phyloP scores from a whole-genome alignment of 495 filamentous ascomycete species.

The Neurospora sp. region DNA sequence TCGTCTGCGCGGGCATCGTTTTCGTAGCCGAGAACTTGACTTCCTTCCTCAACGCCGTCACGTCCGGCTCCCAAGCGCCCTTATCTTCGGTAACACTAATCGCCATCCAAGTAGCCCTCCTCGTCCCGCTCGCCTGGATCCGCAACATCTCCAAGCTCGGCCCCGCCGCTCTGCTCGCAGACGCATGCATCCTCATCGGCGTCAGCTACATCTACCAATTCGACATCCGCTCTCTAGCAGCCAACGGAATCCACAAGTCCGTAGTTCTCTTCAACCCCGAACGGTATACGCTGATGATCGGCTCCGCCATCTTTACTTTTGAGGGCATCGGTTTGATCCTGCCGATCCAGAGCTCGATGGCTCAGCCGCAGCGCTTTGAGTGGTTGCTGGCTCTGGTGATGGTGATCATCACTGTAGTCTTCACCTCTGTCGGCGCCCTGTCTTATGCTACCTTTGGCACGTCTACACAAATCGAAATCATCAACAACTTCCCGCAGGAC shows the following conservation, averaged over 20 bases:
- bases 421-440: constrained; percentile 51
- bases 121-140: constrained; percentile 51
- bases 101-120: constrained; percentile 41
- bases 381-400: constrained; percentile 48
- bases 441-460: constrained; percentile 56
- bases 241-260: constrained; percentile 34
- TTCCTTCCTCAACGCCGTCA: constrained; percentile 47
- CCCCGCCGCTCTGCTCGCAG: constrained; percentile 48
- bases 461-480: constrained; percentile 49
- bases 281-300: constrained; percentile 51
- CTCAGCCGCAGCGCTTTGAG: constrained; percentile 47
- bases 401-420: constrained; percentile 52
- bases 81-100: constrained; percentile 41
- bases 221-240: constrained; percentile 41
- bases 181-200: constrained; percentile 53
- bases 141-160: constrained; percentile 57
- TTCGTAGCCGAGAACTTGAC: constrained; percentile 55
- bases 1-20: constrained; percentile 56
- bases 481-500: constrained; percentile 53
- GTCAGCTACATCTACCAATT: constrained; percentile 54
- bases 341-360: constrained; percentile 55
- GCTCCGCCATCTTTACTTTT: constrained; percentile 56
- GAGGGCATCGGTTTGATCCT: constrained; percentile 59
- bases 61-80: constrained; percentile 15
- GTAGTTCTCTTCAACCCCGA: constrained; percentile 52